Base-by-base conservation (phyloP, 805 yeast genomes). In the Debaryomyces prosopidis region DNA sequence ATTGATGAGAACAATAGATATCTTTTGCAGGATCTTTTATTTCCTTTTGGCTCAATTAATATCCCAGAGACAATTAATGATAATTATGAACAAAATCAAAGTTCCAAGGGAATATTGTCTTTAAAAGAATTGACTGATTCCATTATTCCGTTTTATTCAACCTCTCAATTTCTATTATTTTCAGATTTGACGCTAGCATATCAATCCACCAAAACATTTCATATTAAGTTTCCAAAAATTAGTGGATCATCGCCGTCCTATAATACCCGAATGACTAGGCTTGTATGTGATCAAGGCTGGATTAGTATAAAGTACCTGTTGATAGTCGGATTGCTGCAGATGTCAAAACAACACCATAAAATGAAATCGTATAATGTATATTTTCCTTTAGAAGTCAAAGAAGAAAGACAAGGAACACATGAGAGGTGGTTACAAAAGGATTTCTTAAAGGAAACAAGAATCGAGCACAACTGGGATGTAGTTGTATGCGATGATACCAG, bases 251-350 rank as follows among this genome's bases (percentile, higher is more conserved):
- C 77, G 6, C 77, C 77, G 0, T 61, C 69, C 11, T 72, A 72
- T 53, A 72, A 72, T 49, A 52, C 70, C 6, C 54, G 58, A 12
- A 73, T 69, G 75, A 67, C 76, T 0, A 73, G 75, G 0, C 54
- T 65, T 1, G 58, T 60, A 3, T 60, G 73, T 28, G 76, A 71
- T 34, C 73, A 64, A 39, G 76, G 76, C 1, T 58, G 60, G 45
- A 53, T 69, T 1, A 66, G 74, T 42, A 64, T 72, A 7, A 57
- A 58, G 30, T 71, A 72, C 53, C 61, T 65, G 49, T 49, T 71
- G 39, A 59, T 69, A 8, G 60, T 71, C 15, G 74, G 74, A 3
- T 50, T 68, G 14, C 57, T 54, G 50, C 57, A 56, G 18, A 53
- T 26, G 18, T n/a, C 15, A 4, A 43, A 40, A 18, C 31, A 20